Conservation (phyloP, 176 grass and related monocot species). For the Guadua angustifolia region DNA sequence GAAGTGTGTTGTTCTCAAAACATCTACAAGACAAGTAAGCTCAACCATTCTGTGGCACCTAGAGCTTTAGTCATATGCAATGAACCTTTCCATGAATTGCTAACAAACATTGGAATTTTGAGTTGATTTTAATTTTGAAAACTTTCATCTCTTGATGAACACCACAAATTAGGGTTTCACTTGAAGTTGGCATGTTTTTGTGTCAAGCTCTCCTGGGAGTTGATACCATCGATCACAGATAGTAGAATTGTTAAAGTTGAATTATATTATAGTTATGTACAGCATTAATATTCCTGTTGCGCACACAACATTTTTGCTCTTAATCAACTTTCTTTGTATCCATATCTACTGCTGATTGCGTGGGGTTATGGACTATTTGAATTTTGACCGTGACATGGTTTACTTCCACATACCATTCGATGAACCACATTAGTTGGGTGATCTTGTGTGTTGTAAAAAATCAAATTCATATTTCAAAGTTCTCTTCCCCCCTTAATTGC, state of each 20-base stretch:
- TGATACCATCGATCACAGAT: background rate
- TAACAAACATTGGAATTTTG: background rate
- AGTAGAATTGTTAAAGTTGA: background rate
- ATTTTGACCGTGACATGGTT: background rate
- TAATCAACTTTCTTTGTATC: conserved; percentile 23
- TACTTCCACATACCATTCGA: background rate
- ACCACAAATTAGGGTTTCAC: background rate
- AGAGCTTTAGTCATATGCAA: conserved; percentile 4
- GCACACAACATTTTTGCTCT: background rate
- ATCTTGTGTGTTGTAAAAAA: background rate
- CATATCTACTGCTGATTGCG: background rate
- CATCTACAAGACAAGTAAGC: conserved; percentile 42
- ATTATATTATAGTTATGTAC: background rate
- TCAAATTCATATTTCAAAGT: background rate
- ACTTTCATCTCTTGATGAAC: background rate
- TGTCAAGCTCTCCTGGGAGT: background rate
- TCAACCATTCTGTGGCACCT: background rate
- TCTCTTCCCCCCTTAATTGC: conserved; percentile 16
- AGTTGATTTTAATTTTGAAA: conserved; percentile 4
- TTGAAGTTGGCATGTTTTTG: background rate
- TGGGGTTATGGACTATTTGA: background rate
- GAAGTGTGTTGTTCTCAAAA: conserved; percentile 58
- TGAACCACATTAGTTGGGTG: conserved; percentile 5
- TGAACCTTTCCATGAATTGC: background rate
- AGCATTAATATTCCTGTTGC: background rate